These are phyloP conservation scores for Limnanthes douglasii DNA, from an alignment of 345 rosid genomes.

Conservation along the genomic window DNA sequence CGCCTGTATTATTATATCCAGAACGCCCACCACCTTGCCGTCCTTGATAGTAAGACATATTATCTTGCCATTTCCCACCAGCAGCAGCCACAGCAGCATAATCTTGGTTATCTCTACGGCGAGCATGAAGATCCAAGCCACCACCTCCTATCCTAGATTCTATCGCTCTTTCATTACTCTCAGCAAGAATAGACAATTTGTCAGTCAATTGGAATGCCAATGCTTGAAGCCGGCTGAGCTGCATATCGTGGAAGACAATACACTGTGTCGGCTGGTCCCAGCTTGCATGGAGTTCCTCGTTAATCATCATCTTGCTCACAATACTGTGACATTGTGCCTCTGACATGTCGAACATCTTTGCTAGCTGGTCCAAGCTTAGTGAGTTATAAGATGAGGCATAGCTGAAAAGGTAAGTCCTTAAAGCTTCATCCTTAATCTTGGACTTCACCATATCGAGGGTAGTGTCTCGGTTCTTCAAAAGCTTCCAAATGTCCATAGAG, in stretches of 20 bases:
- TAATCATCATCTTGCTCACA: conserved; percentile 84
- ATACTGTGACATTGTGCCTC: conserved; percentile 43
- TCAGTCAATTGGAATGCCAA: conserved; percentile 78
- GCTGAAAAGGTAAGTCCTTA: conserved; percentile 67
- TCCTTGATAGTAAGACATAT: conserved; percentile 12
- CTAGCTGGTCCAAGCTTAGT: conserved; percentile 48
- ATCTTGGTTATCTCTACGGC: conserved; percentile 54
- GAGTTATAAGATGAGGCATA: conserved; percentile 50
- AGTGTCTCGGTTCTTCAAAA: conserved; percentile 37
- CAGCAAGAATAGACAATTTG: conserved; percentile 58
- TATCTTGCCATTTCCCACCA: conserved; percentile 19
- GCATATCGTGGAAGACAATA: conserved; percentile 58
- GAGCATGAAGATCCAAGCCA: conserved; percentile 32
- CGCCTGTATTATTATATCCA: conserved; percentile 12
- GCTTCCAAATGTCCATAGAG: conserved; percentile 78
- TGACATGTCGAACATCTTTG: conserved; percentile 64
- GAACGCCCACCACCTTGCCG: conserved; percentile 16
- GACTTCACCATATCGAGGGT: conserved; percentile 61
- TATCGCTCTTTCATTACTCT: conserved; percentile 64
- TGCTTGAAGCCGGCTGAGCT: conserved; percentile 57
- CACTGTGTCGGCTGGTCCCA: conserved; percentile 88
- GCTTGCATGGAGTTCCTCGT: conserved; percentile 31
- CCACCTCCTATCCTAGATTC: conserved; percentile 64
- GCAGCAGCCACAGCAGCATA: conserved; percentile 13
- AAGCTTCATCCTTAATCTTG: conserved; percentile 81